Evolutionary conservation across 108 stramenopile genomes (phyloP).

Genomic region (Schizochytrium sp.): DNA sequence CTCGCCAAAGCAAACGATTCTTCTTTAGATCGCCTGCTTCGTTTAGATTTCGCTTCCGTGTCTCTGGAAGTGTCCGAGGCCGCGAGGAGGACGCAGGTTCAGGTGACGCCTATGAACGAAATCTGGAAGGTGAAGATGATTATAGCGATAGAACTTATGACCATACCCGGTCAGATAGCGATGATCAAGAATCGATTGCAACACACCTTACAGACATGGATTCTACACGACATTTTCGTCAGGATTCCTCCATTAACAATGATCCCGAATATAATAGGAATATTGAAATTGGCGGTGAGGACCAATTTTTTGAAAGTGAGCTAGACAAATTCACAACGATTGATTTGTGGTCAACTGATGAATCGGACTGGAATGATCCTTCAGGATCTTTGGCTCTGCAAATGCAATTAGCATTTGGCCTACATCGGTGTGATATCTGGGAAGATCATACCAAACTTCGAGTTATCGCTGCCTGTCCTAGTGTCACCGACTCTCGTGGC

Average conservation of each 20-base stretch:
- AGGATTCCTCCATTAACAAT: too few relatives aligned
- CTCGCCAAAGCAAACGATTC: not conserved
- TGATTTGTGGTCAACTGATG: constrained; percentile 5
- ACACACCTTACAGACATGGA: too few relatives aligned
- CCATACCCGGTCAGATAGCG: too few relatives aligned
- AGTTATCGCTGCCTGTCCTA: constrained; percentile 15
- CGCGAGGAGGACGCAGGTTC: too few relatives aligned
- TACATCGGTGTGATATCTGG: constrained; percentile 55
- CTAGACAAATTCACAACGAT: not conserved
- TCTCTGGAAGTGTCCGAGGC: not conserved
- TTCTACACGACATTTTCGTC: too few relatives aligned
- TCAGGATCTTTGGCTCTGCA: not conserved
- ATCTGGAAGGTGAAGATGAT: too few relatives aligned
- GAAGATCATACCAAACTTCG: constrained; percentile 50
- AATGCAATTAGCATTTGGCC: constrained; percentile 43
- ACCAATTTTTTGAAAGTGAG: not conserved
- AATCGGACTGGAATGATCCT: not conserved
- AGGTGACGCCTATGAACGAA: too few relatives aligned
- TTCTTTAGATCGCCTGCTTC: not conserved
- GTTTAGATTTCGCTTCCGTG: not conserved
- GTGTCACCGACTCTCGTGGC: not conserved
- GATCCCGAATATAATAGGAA: too few relatives aligned
- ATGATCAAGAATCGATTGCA: too few relatives aligned
- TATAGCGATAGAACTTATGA: too few relatives aligned
- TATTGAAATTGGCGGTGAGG: not conserved